Evolutionary conservation across 805 yeast genomes (phyloP), one percentile per base, ranked within the genome.

Genomic region (Yamadazyma endophytica): DNA sequence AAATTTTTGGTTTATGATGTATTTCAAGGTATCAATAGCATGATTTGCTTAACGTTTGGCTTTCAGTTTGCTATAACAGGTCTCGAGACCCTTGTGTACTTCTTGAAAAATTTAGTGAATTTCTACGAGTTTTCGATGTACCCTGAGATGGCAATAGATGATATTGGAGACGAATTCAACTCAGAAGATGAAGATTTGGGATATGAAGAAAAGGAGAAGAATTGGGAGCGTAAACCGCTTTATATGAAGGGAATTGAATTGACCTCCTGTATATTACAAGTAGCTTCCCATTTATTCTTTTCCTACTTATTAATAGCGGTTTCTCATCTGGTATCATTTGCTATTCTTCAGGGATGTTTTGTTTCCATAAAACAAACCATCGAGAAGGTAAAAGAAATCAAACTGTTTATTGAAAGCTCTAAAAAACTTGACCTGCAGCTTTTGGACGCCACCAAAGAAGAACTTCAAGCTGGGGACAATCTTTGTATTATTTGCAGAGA

Each of bases 401-500:
- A 73, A 4, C 61, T 72, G 32, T 56, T 75, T 34, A 50, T 80
- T 24, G 69, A 75, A 34, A 78, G 76, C 39, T 59, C 82, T 8
- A 73, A 73, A 29, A 75, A 78, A 44, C 61, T 92, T 47, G 87
- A 83, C 40, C 63, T 68, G 17, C 75, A 71, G 40, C 64, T 92
- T 31, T 60, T 62, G 6, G 71, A 76, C 37, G 95, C 96, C 3
- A 62, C 79, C 1, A 64, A 55, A 9, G 73, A 61, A 17, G 89
- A 84, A 26, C 63, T 84, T 35, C 72, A 39, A 2, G 45, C 61
- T 5, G 68, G 77, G 13, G 79, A 75, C 40, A 82, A 80, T 59
- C 64, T 52, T 51, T 84, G 98, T 58, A 87, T 87, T 39, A 82
- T 90, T 24, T 90, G 98, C 59, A 77, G 95, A 46, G 97, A 92